Percentiles rank a stretch among this genome's conserved stretches.
Evolutionary conservation across 345 rosid species (phyloP).

Genomic region (Eucalyptus curtisii): DNA sequence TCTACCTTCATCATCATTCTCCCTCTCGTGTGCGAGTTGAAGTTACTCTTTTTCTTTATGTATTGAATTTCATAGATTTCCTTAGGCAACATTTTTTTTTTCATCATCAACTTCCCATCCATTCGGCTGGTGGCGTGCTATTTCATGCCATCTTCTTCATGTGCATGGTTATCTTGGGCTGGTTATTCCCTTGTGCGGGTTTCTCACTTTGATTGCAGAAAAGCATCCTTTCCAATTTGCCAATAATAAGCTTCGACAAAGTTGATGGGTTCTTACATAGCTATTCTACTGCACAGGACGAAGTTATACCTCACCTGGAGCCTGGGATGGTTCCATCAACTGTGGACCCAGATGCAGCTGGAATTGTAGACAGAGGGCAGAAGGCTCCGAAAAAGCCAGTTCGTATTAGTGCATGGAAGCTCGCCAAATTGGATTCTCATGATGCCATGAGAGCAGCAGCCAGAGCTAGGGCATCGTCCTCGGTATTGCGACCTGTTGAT

Average conservation of each 20-base stretch:
- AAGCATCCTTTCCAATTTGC: not conserved
- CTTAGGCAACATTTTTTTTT: not conserved
- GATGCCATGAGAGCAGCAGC: slow-evolving; percentile 93
- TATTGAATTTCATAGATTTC: not conserved
- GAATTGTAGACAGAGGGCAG: slow-evolving; percentile 48
- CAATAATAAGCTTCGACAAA: not conserved
- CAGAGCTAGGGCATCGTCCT: slow-evolving; percentile 94
- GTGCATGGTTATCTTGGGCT: not conserved
- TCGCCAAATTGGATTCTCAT: slow-evolving; percentile 72
- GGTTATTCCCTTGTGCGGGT: not conserved
- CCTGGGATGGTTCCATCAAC: slow-evolving; percentile 97
- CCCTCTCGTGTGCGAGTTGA: not conserved
- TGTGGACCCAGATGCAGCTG: slow-evolving; percentile 87
- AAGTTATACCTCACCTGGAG: slow-evolving; percentile 91
- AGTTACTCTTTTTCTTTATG: not conserved
- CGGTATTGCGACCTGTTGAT: slow-evolving; percentile 72
- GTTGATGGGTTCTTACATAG: not conserved
- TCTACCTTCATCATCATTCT: not conserved
- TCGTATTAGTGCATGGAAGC: slow-evolving; percentile 82
- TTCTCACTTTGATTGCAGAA: not conserved
- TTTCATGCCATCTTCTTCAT: not conserved
- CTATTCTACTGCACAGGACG: slow-evolving; percentile 45
- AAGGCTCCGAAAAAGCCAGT: slow-evolving; percentile 64
- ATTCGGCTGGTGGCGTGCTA: not conserved
- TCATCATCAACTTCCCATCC: not conserved